Percentiles rank a stretch among this genome's conserved stretches.
phyloP scores from a whole-genome alignment of 306 rosid genomes.

The Prosopis cineraria region DNA sequence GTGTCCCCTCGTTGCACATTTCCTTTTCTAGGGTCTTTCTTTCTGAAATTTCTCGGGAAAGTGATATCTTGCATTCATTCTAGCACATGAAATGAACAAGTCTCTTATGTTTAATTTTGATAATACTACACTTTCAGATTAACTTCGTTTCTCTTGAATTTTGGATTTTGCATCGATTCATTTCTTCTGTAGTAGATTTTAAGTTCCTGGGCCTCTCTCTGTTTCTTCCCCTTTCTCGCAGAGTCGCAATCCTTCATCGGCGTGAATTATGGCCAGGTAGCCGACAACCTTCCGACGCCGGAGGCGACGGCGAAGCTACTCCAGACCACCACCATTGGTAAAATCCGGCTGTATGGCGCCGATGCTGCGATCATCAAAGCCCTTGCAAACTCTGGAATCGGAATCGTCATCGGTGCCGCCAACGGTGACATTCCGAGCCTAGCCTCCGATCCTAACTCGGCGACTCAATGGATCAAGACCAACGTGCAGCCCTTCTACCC shows the following conservation, averaged over 20 bases:
- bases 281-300: slow-evolving; percentile 67
- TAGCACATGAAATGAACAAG: neutral
- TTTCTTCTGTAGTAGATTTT: neutral
- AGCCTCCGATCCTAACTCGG: slow-evolving; percentile 65
- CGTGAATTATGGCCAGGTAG: slow-evolving; percentile 68
- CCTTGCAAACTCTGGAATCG: slow-evolving; percentile 57
- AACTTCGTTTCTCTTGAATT: neutral
- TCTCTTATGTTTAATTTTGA: neutral
- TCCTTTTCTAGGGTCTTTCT: slow-evolving; percentile 11
- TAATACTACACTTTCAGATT: neutral
- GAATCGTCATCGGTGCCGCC: slow-evolving; percentile 52
- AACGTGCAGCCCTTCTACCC: slow-evolving; percentile 65
- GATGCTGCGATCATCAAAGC: slow-evolving; percentile 60
- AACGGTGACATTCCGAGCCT: slow-evolving; percentile 56
- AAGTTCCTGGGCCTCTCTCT: neutral
- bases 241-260: slow-evolving; percentile 73
- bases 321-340: slow-evolving; percentile 50
- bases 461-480: slow-evolving; percentile 62
- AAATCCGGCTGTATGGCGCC: slow-evolving; percentile 58
- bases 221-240: slow-evolving; percentile 21
- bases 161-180: slow-evolving; percentile 1
- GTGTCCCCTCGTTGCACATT: neutral
- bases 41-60: slow-evolving; percentile 1
- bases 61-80: neutral
- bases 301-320: slow-evolving; percentile 49